Base-by-base conservation (phyloP, 2,329 filamentous ascomycete genomes). In the Cytospora piceae region DNA sequence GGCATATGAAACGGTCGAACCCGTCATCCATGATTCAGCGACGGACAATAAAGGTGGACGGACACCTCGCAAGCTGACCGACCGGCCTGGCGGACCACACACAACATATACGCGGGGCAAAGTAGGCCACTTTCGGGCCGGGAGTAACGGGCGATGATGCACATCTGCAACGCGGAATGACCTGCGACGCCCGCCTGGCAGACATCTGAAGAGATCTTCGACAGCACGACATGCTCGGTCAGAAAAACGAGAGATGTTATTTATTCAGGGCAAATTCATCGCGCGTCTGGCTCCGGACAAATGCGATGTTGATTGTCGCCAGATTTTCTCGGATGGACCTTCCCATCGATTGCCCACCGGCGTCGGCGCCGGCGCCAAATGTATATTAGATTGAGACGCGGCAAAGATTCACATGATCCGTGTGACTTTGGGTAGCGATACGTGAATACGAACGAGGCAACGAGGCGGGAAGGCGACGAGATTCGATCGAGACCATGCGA, bases 391-490 rank as follows among this genome's bases (percentile, higher is more conserved):
- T 63, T n/a, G 27, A 53, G 20, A 29, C 27, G 39, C 42, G 22
- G 58, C 55, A 31, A 64, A 34, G 59, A 64, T 64, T 61, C 49
- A 57, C 32, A 58, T 69, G 64, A 67, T 61, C 46, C 53, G 74
- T 74, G 69, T 63, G 64, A 75, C 73, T 67, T 75, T 76, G 68
- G 73, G 74, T 74, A 73, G 69, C 72, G 70, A 73, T 59, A 70
- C 66, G 63, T 68, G 67, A 31, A 64, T 67, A 65, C 57, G 63
- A 61, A 68, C 67, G 53, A 58, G 60, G 65, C 64, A 58, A 64
- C 57, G 59, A 56, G 34, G 67, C 58, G 69, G 59, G 65, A 54
- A 65, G 67, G 67, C 59, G 20, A 57, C 42, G 20, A 57, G 53
- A 61, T 57, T 24, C 32, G 39, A 63, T 27, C 29, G 29, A 51